Conservation (phyloP, 352 stramenopile genomes). For the Phytophthora melonis region DNA sequence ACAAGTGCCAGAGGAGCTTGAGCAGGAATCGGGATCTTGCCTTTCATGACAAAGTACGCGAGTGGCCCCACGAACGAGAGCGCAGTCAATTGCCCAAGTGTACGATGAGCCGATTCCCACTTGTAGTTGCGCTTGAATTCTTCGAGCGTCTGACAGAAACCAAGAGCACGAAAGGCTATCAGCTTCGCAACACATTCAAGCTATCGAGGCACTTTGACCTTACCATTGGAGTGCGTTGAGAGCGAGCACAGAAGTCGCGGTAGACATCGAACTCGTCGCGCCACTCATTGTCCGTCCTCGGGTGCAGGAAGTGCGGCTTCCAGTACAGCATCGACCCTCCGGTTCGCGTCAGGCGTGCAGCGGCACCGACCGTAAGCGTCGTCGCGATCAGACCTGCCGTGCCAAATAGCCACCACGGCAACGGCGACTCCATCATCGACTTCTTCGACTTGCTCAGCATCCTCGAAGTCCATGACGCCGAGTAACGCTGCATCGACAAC, state of each 20-base stretch:
- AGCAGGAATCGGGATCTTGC: slow-evolving; percentile 64
- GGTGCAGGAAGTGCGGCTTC: slow-evolving; percentile 89
- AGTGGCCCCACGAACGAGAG: slow-evolving; percentile 92
- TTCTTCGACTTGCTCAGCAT: slow-evolving; percentile 42
- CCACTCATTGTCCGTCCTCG: slow-evolving; percentile 92
- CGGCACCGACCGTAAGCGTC: slow-evolving; percentile 97
- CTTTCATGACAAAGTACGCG: slow-evolving; percentile 90
- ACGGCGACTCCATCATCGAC: slow-evolving; percentile 53
- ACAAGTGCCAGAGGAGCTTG: slow-evolving; percentile 55
- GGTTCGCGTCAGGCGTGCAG: slow-evolving; percentile 95
- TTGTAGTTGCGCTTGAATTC: slow-evolving; percentile 98
- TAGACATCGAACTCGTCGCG: slow-evolving; percentile 95
- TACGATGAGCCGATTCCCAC: slow-evolving; percentile 92
- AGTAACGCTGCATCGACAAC: slow-evolving; percentile 27
- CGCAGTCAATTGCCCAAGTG: slow-evolving; percentile 93
- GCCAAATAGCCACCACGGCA: slow-evolving; percentile 94
- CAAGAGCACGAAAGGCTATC: not conserved
- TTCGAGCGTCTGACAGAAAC: slow-evolving; percentile 80
- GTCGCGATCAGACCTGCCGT: slow-evolving; percentile 91
- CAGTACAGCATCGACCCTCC: slow-evolving; percentile 97
- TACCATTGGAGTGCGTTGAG: slow-evolving; percentile 89
- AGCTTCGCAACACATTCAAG: not conserved
- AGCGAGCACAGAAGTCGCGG: slow-evolving; percentile 94
- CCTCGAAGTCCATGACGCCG: slow-evolving; percentile 37
- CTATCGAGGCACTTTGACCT: not conserved